phyloP scores from a whole-genome alignment of 2,329 filamentous ascomycete species.

The Colletotrichum sp. region DNA sequence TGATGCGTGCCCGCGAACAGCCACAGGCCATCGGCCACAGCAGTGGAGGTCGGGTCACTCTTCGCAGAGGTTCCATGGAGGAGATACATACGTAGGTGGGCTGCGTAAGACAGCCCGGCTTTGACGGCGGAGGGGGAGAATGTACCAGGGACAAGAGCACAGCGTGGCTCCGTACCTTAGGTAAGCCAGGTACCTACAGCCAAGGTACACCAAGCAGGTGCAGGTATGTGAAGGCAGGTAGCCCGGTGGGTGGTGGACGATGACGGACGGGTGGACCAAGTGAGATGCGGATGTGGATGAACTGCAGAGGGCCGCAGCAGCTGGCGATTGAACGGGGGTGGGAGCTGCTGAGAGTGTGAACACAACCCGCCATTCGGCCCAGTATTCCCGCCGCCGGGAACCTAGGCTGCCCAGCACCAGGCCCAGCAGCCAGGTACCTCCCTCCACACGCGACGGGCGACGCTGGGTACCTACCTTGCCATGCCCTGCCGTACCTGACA shows the following conservation, averaged over 20 bases:
- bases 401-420: not conserved
- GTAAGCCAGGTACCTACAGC: not conserved
- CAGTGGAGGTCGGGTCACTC: not conserved
- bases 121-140: not conserved
- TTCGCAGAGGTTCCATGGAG: not conserved
- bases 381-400: not conserved
- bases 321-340: not conserved
- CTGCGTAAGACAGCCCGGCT: not conserved
- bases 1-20: not conserved
- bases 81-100: not conserved
- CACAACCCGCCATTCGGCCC: not conserved
- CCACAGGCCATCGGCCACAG: not conserved
- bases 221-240: not conserved
- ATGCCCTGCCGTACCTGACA: not conserved
- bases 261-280: not conserved
- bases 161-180: not conserved
- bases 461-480: not conserved
- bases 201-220: not conserved
- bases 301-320: not conserved
- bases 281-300: not conserved
- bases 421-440: not conserved
- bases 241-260: not conserved
- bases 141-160: not conserved
- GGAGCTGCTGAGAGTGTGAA: not conserved
- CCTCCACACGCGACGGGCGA: not conserved